A percentile compares a stretch with the other conserved stretches of the same genome.
Conservation (phyloP, 2,329 filamentous ascomycete species). For the Venturia effusa region DNA sequence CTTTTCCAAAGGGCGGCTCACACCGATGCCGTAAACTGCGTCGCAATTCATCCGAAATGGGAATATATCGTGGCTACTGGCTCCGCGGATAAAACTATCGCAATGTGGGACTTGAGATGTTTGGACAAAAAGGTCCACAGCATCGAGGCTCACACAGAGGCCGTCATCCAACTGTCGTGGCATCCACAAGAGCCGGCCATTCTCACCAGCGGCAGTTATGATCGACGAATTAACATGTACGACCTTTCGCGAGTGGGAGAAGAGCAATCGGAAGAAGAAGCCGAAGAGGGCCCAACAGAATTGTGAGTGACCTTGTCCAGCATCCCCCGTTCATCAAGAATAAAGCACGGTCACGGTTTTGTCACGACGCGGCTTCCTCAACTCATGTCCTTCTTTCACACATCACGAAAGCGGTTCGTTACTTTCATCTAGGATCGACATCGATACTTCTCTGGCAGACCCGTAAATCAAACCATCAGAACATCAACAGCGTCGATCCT, state of each 20-base stretch:
- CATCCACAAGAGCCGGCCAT: constrained; percentile 85
- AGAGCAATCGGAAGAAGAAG: constrained; percentile 89
- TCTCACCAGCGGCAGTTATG: constrained; percentile 83
- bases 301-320: constrained; percentile 43
- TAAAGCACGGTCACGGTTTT: no score
- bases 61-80: constrained; percentile 86
- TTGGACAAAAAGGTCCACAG: constrained; percentile 83
- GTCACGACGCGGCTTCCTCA: no score
- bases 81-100: constrained; percentile 90
- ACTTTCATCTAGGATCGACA: no score
- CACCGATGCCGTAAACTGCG: constrained; percentile 85
- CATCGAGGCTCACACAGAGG: constrained; percentile 76
- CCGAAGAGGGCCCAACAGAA: constrained; percentile 89
- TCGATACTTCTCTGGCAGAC: not conserved
- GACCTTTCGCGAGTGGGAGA: constrained; percentile 85
- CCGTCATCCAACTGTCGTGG: constrained; percentile 88
- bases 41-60: constrained; percentile 87
- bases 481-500: not conserved
- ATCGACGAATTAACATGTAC: constrained; percentile 92
- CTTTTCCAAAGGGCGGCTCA: constrained; percentile 64
- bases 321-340: no score
- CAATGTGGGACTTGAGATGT: constrained; percentile 89
- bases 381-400: no score
- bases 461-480: constrained; percentile 15
- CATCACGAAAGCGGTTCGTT: no score